Evolutionary conservation across 495 filamentous ascomycete species (phyloP), one percentile per base, ranked within the genome.

Genomic region (Diplogelasinospora grovesii): DNA sequence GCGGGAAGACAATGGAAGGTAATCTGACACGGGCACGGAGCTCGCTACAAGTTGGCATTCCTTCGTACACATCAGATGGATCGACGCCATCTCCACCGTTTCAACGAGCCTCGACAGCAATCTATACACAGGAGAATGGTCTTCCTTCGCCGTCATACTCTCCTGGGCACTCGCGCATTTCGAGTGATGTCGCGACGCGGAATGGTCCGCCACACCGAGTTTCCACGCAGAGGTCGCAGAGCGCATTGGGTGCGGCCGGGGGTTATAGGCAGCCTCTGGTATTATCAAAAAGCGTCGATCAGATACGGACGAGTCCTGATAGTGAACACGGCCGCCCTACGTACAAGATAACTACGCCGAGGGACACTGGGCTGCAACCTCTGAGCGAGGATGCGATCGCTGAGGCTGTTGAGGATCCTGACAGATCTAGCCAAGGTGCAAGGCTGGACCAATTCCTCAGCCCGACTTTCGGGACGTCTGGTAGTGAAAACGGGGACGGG

Each of bases 1-100:
- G 9, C 3, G 5, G n/a, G 4, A 51, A 95, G 89, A 80, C 86
- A 13, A 93, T 95, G 86, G 89, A 95, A 62, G 86, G 82, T 13
- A 95, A 95, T 53, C 64, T 95, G 16, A 81, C 71, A 36, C 78
- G 86, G 22, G 89, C 88, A 15, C 79, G 89, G 38, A 83, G 78
- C 39, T 80, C 86, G 3, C 68, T 90, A 18, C 73, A 74, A 37
- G 60, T 71, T n/a, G 71, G 74, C 5, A 70, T 79, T 10, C 74
- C 79, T 18, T 68, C 70, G 3, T 74, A 78, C n/a, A 57, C 70
- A 5, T 78, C 73, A 1, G 64, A 68, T 31, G 53, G 52, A 5
- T 70, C 69, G 23, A 69, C 68, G 9, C 61, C 68, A 8, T 69
- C 68, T 0, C 65, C 69, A 4, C 52, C 63, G 1, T 53, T 59